Evolutionary conservation across 2,329 filamentous ascomycete genomes (phyloP).

Genomic region (Endothia cerciana): DNA sequence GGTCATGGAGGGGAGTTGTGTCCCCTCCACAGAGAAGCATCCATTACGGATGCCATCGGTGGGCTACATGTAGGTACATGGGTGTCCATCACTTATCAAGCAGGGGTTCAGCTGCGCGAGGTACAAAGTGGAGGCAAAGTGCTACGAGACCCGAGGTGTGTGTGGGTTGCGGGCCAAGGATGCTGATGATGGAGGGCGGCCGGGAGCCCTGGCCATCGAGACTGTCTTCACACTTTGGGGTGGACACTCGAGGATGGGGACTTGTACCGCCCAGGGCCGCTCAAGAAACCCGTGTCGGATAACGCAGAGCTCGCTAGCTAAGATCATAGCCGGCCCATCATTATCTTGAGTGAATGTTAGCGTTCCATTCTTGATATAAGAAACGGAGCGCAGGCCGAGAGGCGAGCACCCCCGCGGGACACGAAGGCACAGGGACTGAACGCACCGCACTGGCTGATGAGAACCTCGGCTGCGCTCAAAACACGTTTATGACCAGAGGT

Average conservation of each 20-base stretch:
- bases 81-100: conserved; percentile 27
- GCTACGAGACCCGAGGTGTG: conserved; percentile 30
- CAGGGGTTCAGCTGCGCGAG: conserved; percentile 23
- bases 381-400: conserved; percentile 11
- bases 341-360: background rate
- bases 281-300: conserved; percentile 11
- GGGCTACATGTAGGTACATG: conserved; percentile 27
- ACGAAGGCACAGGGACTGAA: background rate
- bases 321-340: conserved; percentile 4
- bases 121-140: conserved; percentile 27
- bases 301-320: conserved; percentile 3
- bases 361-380: conserved; percentile 2
- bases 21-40: conserved; percentile 18
- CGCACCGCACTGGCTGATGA: background rate
- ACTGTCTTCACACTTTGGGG: conserved; percentile 22
- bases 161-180: conserved; percentile 27
- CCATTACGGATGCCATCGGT: conserved; percentile 19
- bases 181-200: conserved; percentile 27
- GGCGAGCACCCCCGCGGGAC: background rate
- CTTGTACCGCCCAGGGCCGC: background rate
- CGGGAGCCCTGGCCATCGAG: conserved; percentile 15
- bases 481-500: background rate
- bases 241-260: conserved; percentile 19
- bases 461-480: background rate
- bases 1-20: conserved; percentile 17